A percentile compares a stretch with the other conserved stretches of the same genome.
These are phyloP conservation scores for Umbelopsis sp. DNA, from an alignment of 192 early-diverging fungal genomes.

Conservation along the genomic window DNA sequence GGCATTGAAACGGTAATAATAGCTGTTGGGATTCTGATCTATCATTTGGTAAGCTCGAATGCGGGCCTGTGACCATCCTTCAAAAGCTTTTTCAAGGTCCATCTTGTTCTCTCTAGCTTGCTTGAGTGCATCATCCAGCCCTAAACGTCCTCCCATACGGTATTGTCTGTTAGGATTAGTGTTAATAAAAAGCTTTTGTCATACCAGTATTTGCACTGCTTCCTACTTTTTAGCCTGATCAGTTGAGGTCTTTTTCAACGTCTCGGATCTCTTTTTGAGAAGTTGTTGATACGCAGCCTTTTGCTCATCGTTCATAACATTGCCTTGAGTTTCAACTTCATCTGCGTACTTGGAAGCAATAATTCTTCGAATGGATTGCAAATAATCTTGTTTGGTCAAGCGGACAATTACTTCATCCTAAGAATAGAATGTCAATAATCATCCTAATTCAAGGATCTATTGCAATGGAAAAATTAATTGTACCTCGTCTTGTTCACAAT, in stretches of 20 bases:
- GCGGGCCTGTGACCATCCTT: constrained; percentile 95
- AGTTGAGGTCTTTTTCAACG: constrained; percentile 80
- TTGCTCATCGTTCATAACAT: constrained; percentile 80
- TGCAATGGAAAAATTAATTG: not conserved
- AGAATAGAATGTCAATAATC: not conserved
- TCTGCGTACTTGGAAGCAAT: constrained; percentile 70
- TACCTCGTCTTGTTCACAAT: constrained; percentile 83
- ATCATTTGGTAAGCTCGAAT: constrained; percentile 93
- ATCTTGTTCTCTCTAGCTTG: constrained; percentile 81
- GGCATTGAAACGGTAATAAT: constrained; percentile 98
- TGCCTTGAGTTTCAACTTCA: constrained; percentile 42
- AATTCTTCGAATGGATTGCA: constrained; percentile 64
- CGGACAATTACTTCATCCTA: constrained; percentile 87
- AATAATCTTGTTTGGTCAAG: constrained; percentile 77
- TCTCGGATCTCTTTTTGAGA: constrained; percentile 79
- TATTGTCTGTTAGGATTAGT: constrained; percentile 50
- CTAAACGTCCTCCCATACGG: constrained; percentile 74
- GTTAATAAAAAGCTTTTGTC: not conserved
- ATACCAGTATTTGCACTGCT: too few relatives aligned
- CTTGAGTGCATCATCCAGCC: constrained; percentile 87
- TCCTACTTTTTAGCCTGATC: constrained; percentile 72
- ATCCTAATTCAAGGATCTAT: not conserved
- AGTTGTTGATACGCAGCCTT: constrained; percentile 85
- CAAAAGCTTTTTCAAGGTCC: constrained; percentile 86
- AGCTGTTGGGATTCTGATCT: constrained; percentile 94